A percentile compares a stretch with the other conserved stretches of the same genome.
phyloP scores from a whole-genome alignment of 805 yeast species.

The Debaryomyces hansenii region DNA sequence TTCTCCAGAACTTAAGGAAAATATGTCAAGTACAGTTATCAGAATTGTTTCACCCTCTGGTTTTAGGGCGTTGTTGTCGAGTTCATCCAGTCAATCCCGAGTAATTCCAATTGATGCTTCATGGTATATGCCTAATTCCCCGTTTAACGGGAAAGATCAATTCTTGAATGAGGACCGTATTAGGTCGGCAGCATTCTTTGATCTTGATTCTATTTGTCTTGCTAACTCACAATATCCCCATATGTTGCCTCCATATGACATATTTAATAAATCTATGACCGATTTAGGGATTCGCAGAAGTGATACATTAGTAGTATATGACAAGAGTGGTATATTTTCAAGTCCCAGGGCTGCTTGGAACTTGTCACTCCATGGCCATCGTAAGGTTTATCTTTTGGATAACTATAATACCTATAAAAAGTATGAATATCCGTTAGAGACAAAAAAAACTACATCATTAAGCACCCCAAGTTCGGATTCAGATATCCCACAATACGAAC shows the following conservation, averaged over 20 bases:
- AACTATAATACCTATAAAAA: slow-evolving; percentile 57
- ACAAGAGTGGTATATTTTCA: slow-evolving; percentile 79
- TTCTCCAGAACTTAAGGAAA: too few species aligned
- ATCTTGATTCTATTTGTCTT: slow-evolving; percentile 70
- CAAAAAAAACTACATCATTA: slow-evolving; percentile 22
- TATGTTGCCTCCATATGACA: slow-evolving; percentile 71
- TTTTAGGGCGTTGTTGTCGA: slow-evolving; percentile 5
- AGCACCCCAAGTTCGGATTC: slow-evolving; percentile 16
- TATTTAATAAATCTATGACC: slow-evolving; percentile 54
- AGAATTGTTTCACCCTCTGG: slow-evolving; percentile 7
- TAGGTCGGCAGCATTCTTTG: slow-evolving; percentile 70
- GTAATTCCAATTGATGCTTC: slow-evolving; percentile 78
- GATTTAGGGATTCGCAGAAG: slow-evolving; percentile 53
- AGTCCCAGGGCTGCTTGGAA: slow-evolving; percentile 95
- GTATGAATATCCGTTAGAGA: slow-evolving; percentile 47
- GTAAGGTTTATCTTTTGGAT: slow-evolving; percentile 66
- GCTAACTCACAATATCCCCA: slow-evolving; percentile 72
- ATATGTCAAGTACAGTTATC: slow-evolving; percentile 3
- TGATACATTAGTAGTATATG: slow-evolving; percentile 79
- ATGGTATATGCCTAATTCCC: slow-evolving; percentile 86
- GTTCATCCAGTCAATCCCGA: slow-evolving; percentile 8
- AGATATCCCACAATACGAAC: slow-evolving; percentile 14
- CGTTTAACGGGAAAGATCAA: slow-evolving; percentile 59
- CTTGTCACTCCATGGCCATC: slow-evolving; percentile 75
- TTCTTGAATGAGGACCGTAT: slow-evolving; percentile 55